Evolutionary conservation across 208 protist species (phyloP).

Genomic region (Blechomonas ayalai): DNA sequence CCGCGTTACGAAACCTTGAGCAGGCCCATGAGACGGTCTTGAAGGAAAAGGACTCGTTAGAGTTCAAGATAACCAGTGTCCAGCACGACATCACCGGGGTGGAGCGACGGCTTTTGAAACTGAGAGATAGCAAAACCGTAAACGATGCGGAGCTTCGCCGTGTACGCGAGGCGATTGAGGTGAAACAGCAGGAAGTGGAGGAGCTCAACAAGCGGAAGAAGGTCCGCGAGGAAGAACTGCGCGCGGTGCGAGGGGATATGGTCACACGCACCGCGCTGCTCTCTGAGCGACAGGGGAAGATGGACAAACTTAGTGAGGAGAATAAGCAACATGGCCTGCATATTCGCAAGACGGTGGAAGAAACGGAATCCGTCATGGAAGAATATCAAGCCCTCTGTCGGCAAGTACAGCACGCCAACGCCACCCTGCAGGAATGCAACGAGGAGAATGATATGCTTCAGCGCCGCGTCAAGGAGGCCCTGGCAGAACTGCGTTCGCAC

Average conservation of each 20-base stretch:
- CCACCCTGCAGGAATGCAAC: constrained; percentile 83
- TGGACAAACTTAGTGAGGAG: constrained; percentile 57
- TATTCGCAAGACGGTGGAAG: constrained; percentile 19
- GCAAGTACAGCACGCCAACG: constrained; percentile 72
- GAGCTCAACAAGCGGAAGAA: constrained; percentile 46
- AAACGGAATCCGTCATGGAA: constrained; percentile 59
- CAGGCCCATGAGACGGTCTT: constrained; percentile 87
- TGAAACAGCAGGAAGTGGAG: constrained; percentile 51
- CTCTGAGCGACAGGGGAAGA: constrained; percentile 30
- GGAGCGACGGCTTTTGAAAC: constrained; percentile 38
- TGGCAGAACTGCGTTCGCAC: constrained; percentile 50
- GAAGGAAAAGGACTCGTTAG: constrained; percentile 84
- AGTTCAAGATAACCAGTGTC: constrained; percentile 47
- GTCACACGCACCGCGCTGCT: constrained; percentile 19
- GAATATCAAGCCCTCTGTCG: constrained; percentile 73
- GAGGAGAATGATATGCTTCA: constrained; percentile 79
- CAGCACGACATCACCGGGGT: constrained; percentile 28
- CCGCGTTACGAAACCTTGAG: constrained; percentile 89
- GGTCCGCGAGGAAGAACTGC: constrained; percentile 76
- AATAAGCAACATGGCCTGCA: constrained; percentile 34
- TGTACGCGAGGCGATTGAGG: constrained; percentile 26
- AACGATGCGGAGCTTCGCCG: constrained; percentile 44
- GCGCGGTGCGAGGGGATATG: constrained; percentile 52
- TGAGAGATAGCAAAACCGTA: constrained; percentile 29
- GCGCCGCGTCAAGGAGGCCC: constrained; percentile 40